These are phyloP conservation scores for Clonostachys rhizophaga DNA, from an alignment of 2,329 filamentous ascomycete species.

Conservation along the genomic window DNA sequence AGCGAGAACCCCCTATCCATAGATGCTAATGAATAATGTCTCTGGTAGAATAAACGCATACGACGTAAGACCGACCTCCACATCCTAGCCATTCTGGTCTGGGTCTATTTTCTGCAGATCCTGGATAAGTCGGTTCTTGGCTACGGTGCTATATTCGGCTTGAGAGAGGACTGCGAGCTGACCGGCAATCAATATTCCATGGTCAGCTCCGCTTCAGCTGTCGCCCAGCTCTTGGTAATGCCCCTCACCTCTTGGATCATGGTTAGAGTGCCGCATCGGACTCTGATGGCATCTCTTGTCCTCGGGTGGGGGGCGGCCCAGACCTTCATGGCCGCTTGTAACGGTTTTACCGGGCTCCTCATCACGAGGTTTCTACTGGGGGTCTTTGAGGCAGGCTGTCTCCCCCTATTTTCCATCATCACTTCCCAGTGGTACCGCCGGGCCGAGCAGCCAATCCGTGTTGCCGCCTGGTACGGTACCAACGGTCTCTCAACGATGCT, in stretches of 20 bases:
- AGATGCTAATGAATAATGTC: background rate
- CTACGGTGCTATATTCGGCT: conserved; percentile 51
- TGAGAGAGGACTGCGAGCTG: conserved; percentile 42
- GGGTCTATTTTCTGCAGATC: conserved; percentile 56
- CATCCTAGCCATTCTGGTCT: conserved; percentile 49
- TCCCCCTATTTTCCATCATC: conserved; percentile 40
- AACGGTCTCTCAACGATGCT: conserved; percentile 54
- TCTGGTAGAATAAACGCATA: conserved; percentile 43
- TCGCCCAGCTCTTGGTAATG: conserved; percentile 57
- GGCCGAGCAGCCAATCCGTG: conserved; percentile 55
- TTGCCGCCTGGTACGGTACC: conserved; percentile 63
- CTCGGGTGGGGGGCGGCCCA: conserved; percentile 39
- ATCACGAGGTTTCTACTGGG: conserved; percentile 42
- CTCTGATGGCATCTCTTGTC: conserved; percentile 47
- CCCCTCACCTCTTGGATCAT: conserved; percentile 56
- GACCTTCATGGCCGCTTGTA: conserved; percentile 38
- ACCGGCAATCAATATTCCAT: conserved; percentile 51
- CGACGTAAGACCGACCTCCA: conserved; percentile 55
- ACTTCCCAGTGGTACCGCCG: conserved; percentile 42
- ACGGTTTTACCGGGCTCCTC: conserved; percentile 41
- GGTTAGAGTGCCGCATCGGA: conserved; percentile 54
- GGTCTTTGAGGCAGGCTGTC: conserved; percentile 46
- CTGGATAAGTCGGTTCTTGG: conserved; percentile 56
- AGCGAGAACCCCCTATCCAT: background rate
- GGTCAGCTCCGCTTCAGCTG: conserved; percentile 50